Conservation (phyloP, 176 grass and related monocot genomes). For the Aegilops speltoides region DNA sequence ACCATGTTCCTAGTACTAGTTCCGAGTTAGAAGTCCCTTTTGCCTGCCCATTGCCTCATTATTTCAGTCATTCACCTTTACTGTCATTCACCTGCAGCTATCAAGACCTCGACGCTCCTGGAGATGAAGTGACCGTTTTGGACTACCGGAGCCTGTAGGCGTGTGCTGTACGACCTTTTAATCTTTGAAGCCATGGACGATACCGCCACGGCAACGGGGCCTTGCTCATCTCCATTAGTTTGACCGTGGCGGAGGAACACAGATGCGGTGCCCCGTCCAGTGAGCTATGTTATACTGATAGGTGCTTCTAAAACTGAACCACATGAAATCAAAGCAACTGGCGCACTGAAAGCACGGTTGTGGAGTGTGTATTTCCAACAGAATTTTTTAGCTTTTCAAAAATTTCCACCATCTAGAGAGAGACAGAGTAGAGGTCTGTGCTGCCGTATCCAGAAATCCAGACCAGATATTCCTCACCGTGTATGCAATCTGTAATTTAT, state of each 20-base stretch:
- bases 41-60: neutral
- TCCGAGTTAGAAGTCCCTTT: neutral
- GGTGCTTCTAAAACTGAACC: constrained; percentile 28
- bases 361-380: neutral
- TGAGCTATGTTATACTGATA: neutral
- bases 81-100: constrained; percentile 35
- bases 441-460: neutral
- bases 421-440: neutral
- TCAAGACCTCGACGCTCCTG: constrained; percentile 72
- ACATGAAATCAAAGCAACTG: constrained; percentile 2
- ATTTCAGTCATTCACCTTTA: neutral
- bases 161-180: neutral
- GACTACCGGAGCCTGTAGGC: constrained; percentile 96
- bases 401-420: neutral
- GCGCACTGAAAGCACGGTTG: neutral
- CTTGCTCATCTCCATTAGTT: constrained; percentile 5
- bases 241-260: neutral
- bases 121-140: constrained; percentile 96
- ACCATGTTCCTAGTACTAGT: neutral
- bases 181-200: constrained; percentile 22
- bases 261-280: neutral
- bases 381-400: neutral
- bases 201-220: neutral
- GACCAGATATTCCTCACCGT: neutral
- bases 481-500: constrained; percentile 9